Base-by-base conservation (phyloP, 176 grass and related monocot genomes). In the Rhynchospora tenuis region DNA sequence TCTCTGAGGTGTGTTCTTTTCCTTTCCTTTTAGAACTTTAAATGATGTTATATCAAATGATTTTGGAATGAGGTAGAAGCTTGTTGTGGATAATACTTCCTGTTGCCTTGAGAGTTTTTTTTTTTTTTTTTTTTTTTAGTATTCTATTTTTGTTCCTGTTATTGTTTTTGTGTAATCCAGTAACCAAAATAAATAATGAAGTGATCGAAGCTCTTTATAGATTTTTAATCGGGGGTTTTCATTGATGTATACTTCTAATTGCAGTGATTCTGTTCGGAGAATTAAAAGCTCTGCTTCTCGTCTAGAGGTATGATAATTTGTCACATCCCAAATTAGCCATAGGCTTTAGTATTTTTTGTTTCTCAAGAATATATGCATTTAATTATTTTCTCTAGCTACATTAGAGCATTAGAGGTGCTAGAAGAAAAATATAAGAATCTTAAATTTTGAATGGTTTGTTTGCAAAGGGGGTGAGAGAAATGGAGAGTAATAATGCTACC, bases 401-500 rank as follows among this genome's bases (percentile, higher is more conserved):
- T 24, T 13, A 73, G n/a, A 22, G 46, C 1, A 14, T 14, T 51
- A 27, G 0, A 47, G 50, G 22, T 74, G 20, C 46, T 51, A 73
- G 3, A 73, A 50, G 9, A 26, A 65, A 15, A 1, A 11, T 65
- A 19, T 19, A n/a, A n/a, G 16, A 69, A 44, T 69, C 31, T 73
- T 52, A 14, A 67, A 54, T 7, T 3, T 52, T 48, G 17, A 68
- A 14, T 68, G 57, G 63, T 89, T 65, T 79, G 47, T 43, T 52
- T 81, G 68, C n/a, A 88, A 95, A 38, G 33, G 33, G 33, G 93
- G 87, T 81, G 0, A 77, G 82, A 81, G 86, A 89, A 81, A 19
- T 19, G 10, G 83, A 88, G 78, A 78, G 75, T 65, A 51, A 89
- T 72, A 85, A 26, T 48, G 81, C 82, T 59, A 81, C 64, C 27